Evolutionary conservation across 2,329 filamentous ascomycete species (phyloP), one percentile per base, ranked within the genome.

Genomic region (Basipetospora sp.): DNA sequence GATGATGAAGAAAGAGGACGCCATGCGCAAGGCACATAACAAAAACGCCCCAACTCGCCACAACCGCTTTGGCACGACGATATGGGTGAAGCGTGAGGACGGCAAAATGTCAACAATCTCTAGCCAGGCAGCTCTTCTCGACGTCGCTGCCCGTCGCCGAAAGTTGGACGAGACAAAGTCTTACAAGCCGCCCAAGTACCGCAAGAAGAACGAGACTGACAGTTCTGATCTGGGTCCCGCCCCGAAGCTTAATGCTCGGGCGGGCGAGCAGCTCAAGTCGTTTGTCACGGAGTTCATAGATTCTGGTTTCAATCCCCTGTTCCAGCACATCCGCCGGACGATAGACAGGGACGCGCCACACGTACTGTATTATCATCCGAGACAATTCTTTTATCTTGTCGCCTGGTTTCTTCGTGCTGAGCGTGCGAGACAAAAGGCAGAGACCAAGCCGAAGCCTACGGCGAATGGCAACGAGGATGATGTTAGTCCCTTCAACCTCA

Each of bases 241-340:
- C 0, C 71, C 78, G 1, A 64, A 76, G 25, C 65, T 98, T 11
- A 84, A 80, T 14, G 59, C 72, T 2, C 67, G 72, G 15, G 85
- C 87, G n/a, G 77, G 73, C n/a, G 70, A 74, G 30, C 77, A 86
- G 45, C 67, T 98, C 8, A 74, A 80, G 35, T 65, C 64, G 0
- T 98, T 98, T 51, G 83, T 94, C 1, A 80, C 88, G 47, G 87
- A 96, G 32, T 94, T 98, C 48, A 63, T 98, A 3, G 88, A 98
- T 54, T 86, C 88, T 0, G 83, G 85, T 0, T 98, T 98, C 63
- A 98, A 96, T 52, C 87, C 87, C 4, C 63, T 87, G 0, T 94
- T 96, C 50, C 70, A 74, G 32, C 82, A 92, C 50, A 63, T 94
- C 10, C 77, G 90, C 37, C 88, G 84, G 56, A 84, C 87, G 2